Evolutionary conservation across 331 rosid species (phyloP), one percentile per base, ranked within the genome.

Genomic region (Pyracantha coccinea): DNA sequence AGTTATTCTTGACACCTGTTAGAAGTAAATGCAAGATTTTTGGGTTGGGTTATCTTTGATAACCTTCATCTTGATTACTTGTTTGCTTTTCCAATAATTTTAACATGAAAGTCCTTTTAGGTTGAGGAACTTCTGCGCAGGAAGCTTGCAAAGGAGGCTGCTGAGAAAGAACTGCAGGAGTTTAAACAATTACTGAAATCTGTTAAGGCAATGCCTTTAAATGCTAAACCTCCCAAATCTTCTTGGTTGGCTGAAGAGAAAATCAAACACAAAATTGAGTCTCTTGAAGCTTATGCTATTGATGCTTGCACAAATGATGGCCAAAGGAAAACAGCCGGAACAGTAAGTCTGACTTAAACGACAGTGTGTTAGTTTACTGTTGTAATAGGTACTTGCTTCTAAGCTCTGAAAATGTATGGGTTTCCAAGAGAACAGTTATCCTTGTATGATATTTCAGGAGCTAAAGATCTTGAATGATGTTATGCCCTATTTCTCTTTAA

Each of bases 251-350:
- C 25, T 55, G 96, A 86, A 64, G 97, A 86, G 78, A 88, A 88
- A 88, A 84, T 32, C 65, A 81, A 86, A 88, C 75, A 61, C 67
- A 87, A 83, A 87, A 86, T 95, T 84, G 90, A 90, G 77, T 86
- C 92, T 23, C 93, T 95, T 72, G 86, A 89, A 89, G 82, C 88
- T 71, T 95, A 90, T 80, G 97, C 98, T 73, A 84, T 95, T 83
- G 98, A 95, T 85, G 84, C 74, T 62, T 95, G 89, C 83, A 75
- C 71, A 78, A 85, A 50, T 70, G 97, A 88, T 32, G 93, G 89
- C 66, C 93, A 95, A 77, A 84, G 88, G 84, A 89, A 87, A 85
- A 87, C 88, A 54, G 98, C 93, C 19, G 97, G 91, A 82, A 69
- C 66, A 92, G 99, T 95, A 90, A 27, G 28, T 73, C 47, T 47